These are phyloP conservation scores for Trypanosoma melophagium DNA, from an alignment of 208 protist genomes.

Conservation along the genomic window DNA sequence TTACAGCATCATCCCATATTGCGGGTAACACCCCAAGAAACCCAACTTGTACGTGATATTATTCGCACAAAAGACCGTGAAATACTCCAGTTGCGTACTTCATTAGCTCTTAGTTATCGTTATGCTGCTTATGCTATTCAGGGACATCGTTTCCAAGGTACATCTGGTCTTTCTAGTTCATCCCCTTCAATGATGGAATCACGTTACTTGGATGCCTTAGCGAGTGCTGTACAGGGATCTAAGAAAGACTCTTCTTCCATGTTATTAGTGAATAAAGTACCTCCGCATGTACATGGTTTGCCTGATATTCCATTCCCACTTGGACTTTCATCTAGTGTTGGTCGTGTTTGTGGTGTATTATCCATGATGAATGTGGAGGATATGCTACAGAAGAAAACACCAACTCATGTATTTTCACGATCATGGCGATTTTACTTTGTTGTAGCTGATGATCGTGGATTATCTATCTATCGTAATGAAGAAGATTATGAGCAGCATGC, in stretches of 20 bases:
- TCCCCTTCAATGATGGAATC: constrained; percentile 15
- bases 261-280: constrained; percentile 17
- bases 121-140: constrained; percentile 15
- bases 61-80: constrained; percentile 27
- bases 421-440: constrained; percentile 43
- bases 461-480: constrained; percentile 33
- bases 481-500: constrained; percentile 43
- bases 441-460: constrained; percentile 43
- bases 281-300: constrained; percentile 26
- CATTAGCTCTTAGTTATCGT: constrained; percentile 18
- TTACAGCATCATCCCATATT: not conserved
- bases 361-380: constrained; percentile 20
- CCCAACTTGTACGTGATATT: constrained; percentile 1
- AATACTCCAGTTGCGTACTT: constrained; percentile 23
- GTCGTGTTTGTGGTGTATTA: constrained; percentile 14
- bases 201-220: constrained; percentile 19
- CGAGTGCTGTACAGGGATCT: not conserved
- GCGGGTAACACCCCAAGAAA: constrained; percentile 12
- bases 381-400: constrained; percentile 12
- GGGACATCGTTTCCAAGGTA: not conserved
- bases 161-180: not conserved
- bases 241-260: constrained; percentile 1
- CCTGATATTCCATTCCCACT: constrained; percentile 27
- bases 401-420: constrained; percentile 1
- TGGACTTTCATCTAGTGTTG: constrained; percentile 2